phyloP scores from a whole-genome alignment of 73 alveolate genomes.

The Stentor coeruleus region DNA sequence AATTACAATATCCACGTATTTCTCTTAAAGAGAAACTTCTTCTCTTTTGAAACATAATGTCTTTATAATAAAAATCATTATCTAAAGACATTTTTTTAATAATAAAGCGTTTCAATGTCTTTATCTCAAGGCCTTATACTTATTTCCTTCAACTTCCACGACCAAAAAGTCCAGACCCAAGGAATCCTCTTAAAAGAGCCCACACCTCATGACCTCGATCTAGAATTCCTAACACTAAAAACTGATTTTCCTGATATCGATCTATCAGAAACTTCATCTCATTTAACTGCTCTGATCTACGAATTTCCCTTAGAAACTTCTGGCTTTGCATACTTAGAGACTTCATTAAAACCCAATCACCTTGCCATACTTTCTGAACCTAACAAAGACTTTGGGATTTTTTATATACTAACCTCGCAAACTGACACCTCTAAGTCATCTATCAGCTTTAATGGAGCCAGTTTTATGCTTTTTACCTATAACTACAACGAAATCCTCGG shows the following conservation, averaged over 20 bases:
- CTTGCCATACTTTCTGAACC: neutral
- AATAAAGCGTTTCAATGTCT: too few species aligned
- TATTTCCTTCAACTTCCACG: too few species aligned
- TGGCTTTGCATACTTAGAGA: neutral
- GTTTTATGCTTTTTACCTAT: neutral
- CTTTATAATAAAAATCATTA: too few species aligned
- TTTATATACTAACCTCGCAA: neutral
- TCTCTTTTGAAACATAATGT: too few species aligned
- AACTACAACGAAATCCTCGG: neutral
- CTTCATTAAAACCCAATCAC: neutral
- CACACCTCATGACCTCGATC: neutral
- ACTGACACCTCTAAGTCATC: neutral
- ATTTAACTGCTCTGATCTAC: neutral
- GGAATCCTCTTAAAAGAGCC: neutral
- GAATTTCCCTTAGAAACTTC: neutral
- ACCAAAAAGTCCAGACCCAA: conserved; percentile 3
- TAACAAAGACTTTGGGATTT: neutral
- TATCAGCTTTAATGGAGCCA: neutral
- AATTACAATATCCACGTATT: too few species aligned
- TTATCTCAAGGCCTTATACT: too few species aligned
- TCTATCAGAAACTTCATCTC: neutral
- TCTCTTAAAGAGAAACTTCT: too few species aligned
- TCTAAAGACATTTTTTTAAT: too few species aligned
- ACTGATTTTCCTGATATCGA: neutral
- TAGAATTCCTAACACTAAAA: neutral